Evolutionary conservation across 371 early-diverging fungal species (phyloP).

Genomic region (Coemansia sp.): DNA sequence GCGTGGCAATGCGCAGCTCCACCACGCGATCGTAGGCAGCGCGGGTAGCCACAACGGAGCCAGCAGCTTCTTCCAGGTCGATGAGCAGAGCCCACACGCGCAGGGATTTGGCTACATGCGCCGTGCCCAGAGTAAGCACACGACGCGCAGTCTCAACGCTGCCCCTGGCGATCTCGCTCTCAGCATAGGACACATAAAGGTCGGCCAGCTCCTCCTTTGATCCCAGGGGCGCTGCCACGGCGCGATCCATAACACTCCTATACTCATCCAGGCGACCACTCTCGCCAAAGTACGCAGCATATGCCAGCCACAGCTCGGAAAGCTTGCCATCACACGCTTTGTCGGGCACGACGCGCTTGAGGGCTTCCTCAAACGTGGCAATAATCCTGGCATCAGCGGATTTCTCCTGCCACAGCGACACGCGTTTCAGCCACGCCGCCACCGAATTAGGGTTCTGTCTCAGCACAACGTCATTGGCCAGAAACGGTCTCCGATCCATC

Average conservation of each 20-base stretch:
- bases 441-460: conserved; percentile 93
- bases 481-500: conserved; percentile 89
- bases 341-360: no score
- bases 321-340: no score
- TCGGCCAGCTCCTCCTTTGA: no score
- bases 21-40: conserved; percentile 90
- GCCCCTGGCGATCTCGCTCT: conserved; percentile 83
- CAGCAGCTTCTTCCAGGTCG: conserved; percentile 93
- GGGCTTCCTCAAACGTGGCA: conserved; percentile 84
- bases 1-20: conserved; percentile 92
- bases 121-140: conserved; percentile 79
- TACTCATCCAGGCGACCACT: no score
- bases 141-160: conserved; percentile 67
- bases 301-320: no score
- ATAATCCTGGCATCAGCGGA: no score
- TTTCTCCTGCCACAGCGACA: conserved; percentile 55
- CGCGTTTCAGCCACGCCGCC: conserved; percentile 88
- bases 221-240: no score
- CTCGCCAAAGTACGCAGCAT: no score
- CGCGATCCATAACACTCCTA: no score
- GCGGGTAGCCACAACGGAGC: conserved; percentile 78
- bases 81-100: conserved; percentile 93
- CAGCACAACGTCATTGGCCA: conserved; percentile 91
- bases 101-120: conserved; percentile 88
- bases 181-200: conserved; percentile 86